Evolutionary conservation across 2,329 filamentous ascomycete genomes (phyloP).

Genomic region (Paramyrothecium sp.): DNA sequence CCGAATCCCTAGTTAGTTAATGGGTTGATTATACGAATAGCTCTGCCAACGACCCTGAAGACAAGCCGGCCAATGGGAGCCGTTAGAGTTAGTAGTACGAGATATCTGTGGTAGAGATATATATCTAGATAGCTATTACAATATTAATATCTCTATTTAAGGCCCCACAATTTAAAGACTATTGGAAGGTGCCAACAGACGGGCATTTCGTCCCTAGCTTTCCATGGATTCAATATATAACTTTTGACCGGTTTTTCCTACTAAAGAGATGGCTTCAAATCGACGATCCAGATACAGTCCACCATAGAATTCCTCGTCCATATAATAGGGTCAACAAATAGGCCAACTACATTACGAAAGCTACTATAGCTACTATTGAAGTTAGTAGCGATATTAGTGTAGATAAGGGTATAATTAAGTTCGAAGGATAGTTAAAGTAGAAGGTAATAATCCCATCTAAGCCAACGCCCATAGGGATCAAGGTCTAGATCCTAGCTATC

Average conservation of each 20-base stretch:
- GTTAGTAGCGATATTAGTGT: conserved; percentile 1
- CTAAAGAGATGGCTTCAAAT: too few species aligned
- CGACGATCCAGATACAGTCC: too few species aligned
- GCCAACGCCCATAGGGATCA: neutral
- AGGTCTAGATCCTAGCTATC: neutral
- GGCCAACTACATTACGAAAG: conserved; percentile 6
- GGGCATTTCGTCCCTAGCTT: too few species aligned
- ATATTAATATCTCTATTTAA: too few species aligned
- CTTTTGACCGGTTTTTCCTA: too few species aligned
- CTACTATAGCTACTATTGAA: neutral
- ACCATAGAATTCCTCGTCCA: too few species aligned
- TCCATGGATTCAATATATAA: too few species aligned
- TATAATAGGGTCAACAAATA: neutral
- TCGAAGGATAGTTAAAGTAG: neutral
- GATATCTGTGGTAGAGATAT: too few species aligned
- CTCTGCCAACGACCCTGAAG: too few species aligned
- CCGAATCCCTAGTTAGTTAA: neutral
- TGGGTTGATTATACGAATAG: neutral
- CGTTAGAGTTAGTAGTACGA: neutral
- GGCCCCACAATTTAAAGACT: too few species aligned
- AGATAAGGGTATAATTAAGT: conserved; percentile 7
- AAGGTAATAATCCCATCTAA: neutral
- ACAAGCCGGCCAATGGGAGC: too few species aligned
- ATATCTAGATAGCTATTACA: too few species aligned
- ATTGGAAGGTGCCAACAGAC: neutral